Percentiles rank a stretch among this genome's conserved stretches.
Evolutionary conservation across 176 grass and related monocot genomes (phyloP).

Genomic region (Lolium rigidum): DNA sequence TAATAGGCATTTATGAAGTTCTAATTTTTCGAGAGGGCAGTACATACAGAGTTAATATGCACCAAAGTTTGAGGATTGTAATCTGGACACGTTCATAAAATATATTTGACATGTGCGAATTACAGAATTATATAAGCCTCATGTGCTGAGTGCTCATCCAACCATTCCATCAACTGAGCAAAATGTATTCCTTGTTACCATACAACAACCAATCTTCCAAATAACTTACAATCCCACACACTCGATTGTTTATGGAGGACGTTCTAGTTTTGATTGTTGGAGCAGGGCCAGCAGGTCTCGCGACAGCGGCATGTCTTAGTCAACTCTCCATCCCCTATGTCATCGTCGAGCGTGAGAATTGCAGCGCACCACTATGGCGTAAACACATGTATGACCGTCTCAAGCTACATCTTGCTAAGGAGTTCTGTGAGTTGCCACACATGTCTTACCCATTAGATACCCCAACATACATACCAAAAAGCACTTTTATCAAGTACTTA

Average conservation of each 20-base stretch:
- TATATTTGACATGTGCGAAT: neutral
- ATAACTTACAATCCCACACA: neutral
- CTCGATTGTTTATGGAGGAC: neutral
- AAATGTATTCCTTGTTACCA: neutral
- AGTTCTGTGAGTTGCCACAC: conserved; percentile 1
- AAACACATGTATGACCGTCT: neutral
- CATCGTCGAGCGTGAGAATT: neutral
- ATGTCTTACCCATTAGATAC: neutral
- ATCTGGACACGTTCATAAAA: neutral
- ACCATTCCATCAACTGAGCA: neutral
- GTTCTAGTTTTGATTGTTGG: neutral
- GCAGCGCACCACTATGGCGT: neutral
- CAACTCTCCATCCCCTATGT: neutral
- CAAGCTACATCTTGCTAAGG: conserved; percentile 1
- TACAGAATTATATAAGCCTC: neutral
- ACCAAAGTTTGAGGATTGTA: neutral
- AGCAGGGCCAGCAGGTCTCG: neutral
- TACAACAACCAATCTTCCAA: neutral
- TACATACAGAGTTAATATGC: neutral
- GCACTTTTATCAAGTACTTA: neutral
- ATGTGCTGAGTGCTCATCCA: neutral
- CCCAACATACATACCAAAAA: neutral
- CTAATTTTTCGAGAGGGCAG: neutral
- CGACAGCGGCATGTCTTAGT: neutral
- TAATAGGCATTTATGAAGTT: neutral